These are phyloP conservation scores for Cylindrotheca closterium DNA, from an alignment of 108 stramenopile genomes.

Conservation along the genomic window DNA sequence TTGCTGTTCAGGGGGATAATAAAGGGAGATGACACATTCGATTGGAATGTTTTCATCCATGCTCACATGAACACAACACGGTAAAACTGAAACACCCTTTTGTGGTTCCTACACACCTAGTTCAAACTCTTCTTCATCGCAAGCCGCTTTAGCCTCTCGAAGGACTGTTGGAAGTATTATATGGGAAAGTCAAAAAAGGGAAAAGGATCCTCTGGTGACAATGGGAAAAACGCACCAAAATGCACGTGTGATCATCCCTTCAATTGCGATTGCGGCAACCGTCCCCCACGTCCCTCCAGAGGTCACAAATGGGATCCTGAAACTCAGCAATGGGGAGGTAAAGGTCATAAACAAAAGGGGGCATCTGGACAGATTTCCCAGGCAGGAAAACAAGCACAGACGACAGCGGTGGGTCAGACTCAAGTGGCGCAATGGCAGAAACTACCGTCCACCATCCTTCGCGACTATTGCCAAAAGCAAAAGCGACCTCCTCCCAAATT, in stretches of 20 bases:
- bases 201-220: neutral
- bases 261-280: slow-evolving; percentile 81
- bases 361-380: slow-evolving; percentile 61
- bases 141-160: no score
- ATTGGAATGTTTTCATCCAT: no score
- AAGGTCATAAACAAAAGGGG: slow-evolving; percentile 88
- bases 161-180: no score
- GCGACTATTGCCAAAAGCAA: slow-evolving; percentile 64
- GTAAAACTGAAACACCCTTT: no score
- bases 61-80: no score
- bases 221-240: slow-evolving; percentile 2
- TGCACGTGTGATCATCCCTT: slow-evolving; percentile 84
- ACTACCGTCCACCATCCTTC: slow-evolving; percentile 73
- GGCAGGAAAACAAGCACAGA: slow-evolving; percentile 45
- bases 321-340: slow-evolving; percentile 81
- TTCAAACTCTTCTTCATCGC: no score
- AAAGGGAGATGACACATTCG: no score
- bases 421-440: slow-evolving; percentile 85
- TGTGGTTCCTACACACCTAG: no score
- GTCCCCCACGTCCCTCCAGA: slow-evolving; percentile 76
- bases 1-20: no score
- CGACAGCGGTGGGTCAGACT: slow-evolving; percentile 69
- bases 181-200: no score
- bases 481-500: slow-evolving; percentile 63
- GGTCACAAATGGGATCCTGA: slow-evolving; percentile 83